These are phyloP conservation scores for Cytospora piceicola DNA, from an alignment of 2,329 filamentous ascomycete species.

Conservation along the genomic window DNA sequence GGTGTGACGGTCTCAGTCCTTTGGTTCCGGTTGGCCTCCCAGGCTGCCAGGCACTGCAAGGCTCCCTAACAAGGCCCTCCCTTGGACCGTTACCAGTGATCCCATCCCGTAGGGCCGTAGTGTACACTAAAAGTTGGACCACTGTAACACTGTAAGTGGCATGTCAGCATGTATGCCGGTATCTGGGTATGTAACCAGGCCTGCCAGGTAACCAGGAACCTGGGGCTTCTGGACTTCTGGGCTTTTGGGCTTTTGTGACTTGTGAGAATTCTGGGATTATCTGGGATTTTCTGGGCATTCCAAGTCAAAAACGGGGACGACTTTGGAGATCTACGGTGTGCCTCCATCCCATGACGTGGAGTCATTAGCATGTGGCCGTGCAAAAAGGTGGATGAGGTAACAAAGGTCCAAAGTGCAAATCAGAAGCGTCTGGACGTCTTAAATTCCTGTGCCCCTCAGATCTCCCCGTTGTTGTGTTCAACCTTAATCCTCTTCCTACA, in stretches of 20 bases:
- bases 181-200: no score
- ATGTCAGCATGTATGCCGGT: not conserved
- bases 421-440: conserved; percentile 7
- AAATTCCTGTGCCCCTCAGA: conserved; percentile 18
- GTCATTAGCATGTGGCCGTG: not conserved
- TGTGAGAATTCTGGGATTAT: no score
- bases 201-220: no score
- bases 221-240: no score
- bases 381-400: conserved; percentile 1
- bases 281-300: not conserved
- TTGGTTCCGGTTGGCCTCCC: not conserved
- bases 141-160: no score
- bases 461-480: conserved; percentile 14
- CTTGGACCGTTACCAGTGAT: not conserved
- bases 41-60: no score
- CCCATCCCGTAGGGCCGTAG: no score
- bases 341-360: not conserved
- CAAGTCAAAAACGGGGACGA: not conserved
- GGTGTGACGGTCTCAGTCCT: not conserved
- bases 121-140: not conserved
- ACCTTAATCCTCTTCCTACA: conserved; percentile 3
- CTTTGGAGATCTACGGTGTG: not conserved
- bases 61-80: not conserved
- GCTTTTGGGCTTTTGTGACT: no score
- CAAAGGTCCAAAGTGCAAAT: not conserved